phyloP scores from a whole-genome alignment of 2,329 filamentous ascomycete species.

The Mycosphaerelloides madeirae region DNA sequence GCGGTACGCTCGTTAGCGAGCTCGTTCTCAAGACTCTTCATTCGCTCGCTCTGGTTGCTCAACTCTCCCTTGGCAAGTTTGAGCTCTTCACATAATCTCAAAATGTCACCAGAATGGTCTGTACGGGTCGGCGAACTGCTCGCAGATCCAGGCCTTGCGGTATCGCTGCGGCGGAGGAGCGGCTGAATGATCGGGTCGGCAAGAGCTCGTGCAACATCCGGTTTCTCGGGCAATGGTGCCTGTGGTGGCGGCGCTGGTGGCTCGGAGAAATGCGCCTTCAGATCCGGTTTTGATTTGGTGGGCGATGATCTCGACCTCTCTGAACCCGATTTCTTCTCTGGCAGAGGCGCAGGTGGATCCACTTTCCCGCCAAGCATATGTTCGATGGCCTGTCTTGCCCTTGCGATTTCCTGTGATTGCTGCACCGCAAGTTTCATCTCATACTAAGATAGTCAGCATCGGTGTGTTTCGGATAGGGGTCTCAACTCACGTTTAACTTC shows the following conservation, averaged over 20 bases:
- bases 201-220: conserved; percentile 58
- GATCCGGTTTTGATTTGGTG: conserved; percentile 63
- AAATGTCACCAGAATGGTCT: conserved; percentile 66
- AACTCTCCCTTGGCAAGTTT: conserved; percentile 81
- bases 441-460: conserved; percentile 50
- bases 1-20: conserved; percentile 75
- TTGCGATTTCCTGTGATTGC: conserved; percentile 77
- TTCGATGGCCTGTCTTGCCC: conserved; percentile 76
- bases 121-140: conserved; percentile 56
- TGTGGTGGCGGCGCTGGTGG: conserved; percentile 90
- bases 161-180: conserved; percentile 69
- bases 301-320: conserved; percentile 42
- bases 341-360: conserved; percentile 26
- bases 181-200: conserved; percentile 47
- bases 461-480: neutral
- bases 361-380: conserved; percentile 68
- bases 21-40: conserved; percentile 75
- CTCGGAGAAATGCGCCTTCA: conserved; percentile 82
- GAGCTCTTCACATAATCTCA: conserved; percentile 78
- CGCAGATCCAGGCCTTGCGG: conserved; percentile 60
- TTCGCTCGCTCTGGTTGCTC: conserved; percentile 71
- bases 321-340: conserved; percentile 47
- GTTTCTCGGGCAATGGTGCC: conserved; percentile 89
- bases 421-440: conserved; percentile 88
- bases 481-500: conserved; percentile 64